These are phyloP conservation scores for Neocucurbitaria cava DNA, from an alignment of 2,329 filamentous ascomycete genomes.

Conservation along the genomic window DNA sequence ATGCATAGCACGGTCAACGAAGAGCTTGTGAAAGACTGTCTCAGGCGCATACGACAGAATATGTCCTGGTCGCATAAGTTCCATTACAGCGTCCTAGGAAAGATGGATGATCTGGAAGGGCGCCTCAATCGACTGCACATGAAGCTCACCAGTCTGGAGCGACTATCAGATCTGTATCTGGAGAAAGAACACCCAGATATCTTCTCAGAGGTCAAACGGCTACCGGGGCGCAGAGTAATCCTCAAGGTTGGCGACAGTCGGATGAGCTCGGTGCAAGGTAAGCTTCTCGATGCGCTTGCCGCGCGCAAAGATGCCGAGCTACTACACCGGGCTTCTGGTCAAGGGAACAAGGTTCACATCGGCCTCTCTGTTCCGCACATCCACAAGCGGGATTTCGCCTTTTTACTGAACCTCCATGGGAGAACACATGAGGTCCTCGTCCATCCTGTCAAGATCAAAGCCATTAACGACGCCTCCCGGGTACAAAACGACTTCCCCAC, in stretches of 20 bases:
- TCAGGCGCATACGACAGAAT: conserved; percentile 23
- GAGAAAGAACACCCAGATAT: conserved; percentile 34
- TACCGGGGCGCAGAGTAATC: conserved; percentile 28
- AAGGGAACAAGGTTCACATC: conserved; percentile 26
- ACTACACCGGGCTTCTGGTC: conserved; percentile 24
- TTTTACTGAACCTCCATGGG: conserved; percentile 24
- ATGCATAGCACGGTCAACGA: conserved; percentile 9
- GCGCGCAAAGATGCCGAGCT: conserved; percentile 36
- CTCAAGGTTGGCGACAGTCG: conserved; percentile 21
- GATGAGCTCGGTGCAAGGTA: conserved; percentile 16
- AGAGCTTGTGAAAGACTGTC: conserved; percentile 25
- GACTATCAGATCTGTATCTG: conserved; percentile 29
- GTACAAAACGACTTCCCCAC: conserved; percentile 18
- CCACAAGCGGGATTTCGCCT: conserved; percentile 34
- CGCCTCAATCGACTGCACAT: conserved; percentile 24
- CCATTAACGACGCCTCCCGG: conserved; percentile 15
- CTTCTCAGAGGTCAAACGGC: conserved; percentile 27
- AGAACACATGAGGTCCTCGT: conserved; percentile 30
- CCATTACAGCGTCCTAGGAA: conserved; percentile 20
- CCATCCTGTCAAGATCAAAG: conserved; percentile 22
- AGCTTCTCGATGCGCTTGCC: conserved; percentile 25
- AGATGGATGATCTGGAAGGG: conserved; percentile 26
- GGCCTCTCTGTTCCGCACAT: conserved; percentile 35
- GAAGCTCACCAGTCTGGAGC: conserved; percentile 30
- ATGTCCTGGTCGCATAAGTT: conserved; percentile 31